phyloP scores from a whole-genome alignment of 257 asterid genomes.

The Scutellaria galericulata region DNA sequence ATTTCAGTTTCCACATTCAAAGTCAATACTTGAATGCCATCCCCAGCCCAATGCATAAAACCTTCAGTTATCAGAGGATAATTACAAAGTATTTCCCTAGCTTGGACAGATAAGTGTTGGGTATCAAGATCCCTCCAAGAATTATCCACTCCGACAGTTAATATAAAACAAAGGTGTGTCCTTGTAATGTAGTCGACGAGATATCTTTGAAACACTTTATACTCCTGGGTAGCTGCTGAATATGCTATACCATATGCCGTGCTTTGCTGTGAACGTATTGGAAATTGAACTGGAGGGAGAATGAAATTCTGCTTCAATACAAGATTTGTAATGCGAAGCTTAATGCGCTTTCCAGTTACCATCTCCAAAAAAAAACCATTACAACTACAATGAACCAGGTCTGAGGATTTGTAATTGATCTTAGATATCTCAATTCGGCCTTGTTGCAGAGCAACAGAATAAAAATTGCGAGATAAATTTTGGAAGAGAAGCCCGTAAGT shows the following conservation, averaged over 20 bases:
- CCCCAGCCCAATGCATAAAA: conserved; percentile 12
- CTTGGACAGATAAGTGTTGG: neutral
- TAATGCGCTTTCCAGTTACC: too few relatives aligned
- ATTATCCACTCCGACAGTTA: neutral
- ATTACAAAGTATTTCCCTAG: too few relatives aligned
- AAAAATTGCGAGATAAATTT: too few relatives aligned
- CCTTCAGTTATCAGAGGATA: conserved; percentile 6
- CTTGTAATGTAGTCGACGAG: too few relatives aligned
- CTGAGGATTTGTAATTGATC: neutral
- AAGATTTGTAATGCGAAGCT: neutral
- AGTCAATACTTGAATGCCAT: neutral
- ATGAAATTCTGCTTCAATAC: too few relatives aligned
- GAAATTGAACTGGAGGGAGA: neutral
- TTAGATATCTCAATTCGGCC: too few relatives aligned
- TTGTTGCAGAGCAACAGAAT: too few relatives aligned
- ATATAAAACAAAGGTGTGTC: neutral
- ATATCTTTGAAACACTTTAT: conserved; percentile 9
- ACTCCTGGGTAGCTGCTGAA: neutral
- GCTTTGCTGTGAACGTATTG: neutral
- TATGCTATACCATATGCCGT: neutral
- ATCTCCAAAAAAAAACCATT: conserved; percentile 1
- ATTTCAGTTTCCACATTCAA: neutral
- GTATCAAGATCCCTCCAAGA: neutral
- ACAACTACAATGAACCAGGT: neutral
- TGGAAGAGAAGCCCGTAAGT: conserved; percentile 13